Base-by-base conservation (phyloP, 192 early-diverging fungal species). In the Dispira parvispora region DNA sequence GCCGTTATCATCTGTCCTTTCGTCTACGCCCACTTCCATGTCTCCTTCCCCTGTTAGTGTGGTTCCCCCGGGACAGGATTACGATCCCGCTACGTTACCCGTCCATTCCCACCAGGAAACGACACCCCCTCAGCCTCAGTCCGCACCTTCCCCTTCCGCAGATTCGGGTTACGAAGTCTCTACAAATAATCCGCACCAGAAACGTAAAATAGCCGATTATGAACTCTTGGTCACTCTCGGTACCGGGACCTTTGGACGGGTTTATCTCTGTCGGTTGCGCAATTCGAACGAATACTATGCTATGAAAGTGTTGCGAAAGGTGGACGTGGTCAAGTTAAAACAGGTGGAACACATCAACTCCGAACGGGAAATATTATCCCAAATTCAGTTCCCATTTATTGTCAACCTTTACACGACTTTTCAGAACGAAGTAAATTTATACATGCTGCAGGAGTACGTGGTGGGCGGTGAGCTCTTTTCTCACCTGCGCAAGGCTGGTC, bases 381-480 rank as follows among this genome's bases (percentile, higher is more conserved):
- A 75, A 47, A 80, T 89, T 46, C 76, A 78, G 52, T 81, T 81
- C 66, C 88, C 88, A n/a, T 90, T 90, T 67, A 87, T 90, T 64
- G 88, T 90, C 65, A 83, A 85, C 68, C 78, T 90, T 77, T 84
- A 71, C 62, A 93, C 91, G 68, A 98, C 95, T 42, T 95, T 98
- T 69, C 92, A 98, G 69, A 90, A 98, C 72, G 91, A 92, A 57
- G 68, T 73, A 47, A 92, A 91, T 69, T 76, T 98, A 56, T 98
- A 92, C 69, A 94, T 98, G 89, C 77, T 98, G 49, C 75, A 90
- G 62, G 95, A 98, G 76, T 98, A 96, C 68, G 92, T 98, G 21
- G 84, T 89, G 43, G 92, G 92, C 55, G 93, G 95, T 49, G 95
- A 98, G 72, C 82, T 98, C 45, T 98, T 98, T 65, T 92, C 92